Base-by-base conservation (phyloP, 495 filamentous ascomycete genomes). In the Corynascus novoguineensis region DNA sequence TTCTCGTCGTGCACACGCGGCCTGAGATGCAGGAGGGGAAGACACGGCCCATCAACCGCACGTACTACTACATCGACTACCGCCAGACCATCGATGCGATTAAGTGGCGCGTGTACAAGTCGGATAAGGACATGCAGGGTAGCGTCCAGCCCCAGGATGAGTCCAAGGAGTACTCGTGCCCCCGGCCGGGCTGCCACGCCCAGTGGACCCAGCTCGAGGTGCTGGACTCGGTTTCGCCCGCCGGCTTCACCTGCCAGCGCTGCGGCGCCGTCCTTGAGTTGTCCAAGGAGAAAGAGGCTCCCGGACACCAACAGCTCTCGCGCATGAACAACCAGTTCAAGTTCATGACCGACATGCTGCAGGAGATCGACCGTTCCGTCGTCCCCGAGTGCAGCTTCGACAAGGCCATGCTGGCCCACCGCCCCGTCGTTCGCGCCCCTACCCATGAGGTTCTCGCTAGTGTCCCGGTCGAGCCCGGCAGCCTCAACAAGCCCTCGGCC, bases 51-150 rank as follows among this genome's bases (percentile, higher is more conserved):
- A 82, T 87, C 41, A 88, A 85, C 65, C 83, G 88, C 41, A 95
- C 92, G 50, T 97, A 96, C 75, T 99, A 95, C 73, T 99, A 88
- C 73, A 89, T 99, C 73, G 90, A 96, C 65, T 90, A 93, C 63
- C 90, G 92, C 51, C 88, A 87, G 35, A 88, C 91, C 53, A 87
- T 99, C 69, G 93, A 99, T 71, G 91, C 90, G 14, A 91, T 96
- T 76, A 99, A 99, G 65, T 99, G 87, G 76, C 86, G 89, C 60
- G 85, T 96, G 51, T 89, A 90, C 68, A 82, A 83, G 48, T 76
- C 96, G 55, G 89, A 89, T 51, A 87, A 90, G 66, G 83, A 83
- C 21, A 90, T 97, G 60, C 90, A 96, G 67, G 80, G 82, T 14
- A 84, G 87, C 55, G 86, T 88, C 53, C 84, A 86, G 28, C 89